Evolutionary conservation across 345 rosid species (phyloP), one percentile per base, ranked within the genome.

Genomic region (Streptanthus diversifolius): DNA sequence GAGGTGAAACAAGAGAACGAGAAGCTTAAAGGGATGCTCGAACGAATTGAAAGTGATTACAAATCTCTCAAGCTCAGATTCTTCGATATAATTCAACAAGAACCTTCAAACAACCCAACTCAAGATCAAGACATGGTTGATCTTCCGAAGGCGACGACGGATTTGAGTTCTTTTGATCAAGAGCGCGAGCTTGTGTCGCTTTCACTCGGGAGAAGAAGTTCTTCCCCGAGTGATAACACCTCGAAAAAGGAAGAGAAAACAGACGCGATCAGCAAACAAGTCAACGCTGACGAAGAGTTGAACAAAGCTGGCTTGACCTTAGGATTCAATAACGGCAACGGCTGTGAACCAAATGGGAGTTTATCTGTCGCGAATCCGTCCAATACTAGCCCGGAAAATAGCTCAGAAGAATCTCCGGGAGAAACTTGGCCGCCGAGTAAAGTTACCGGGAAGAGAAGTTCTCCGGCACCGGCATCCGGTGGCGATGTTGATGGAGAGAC

Each of bases 1-100:
- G 84, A 83, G 53, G 93, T 83, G 66, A 88, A 82, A 45, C 87
- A 86, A 83, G 96, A 92, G 68, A 88, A 88, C 47, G 77, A 84
- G 55, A 86, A 88, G 55, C 79, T 88, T 30, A 92, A 84, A 77
- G 77, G 55, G 71, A 82, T 80, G 84, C 71, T 90, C 12, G 81
- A 83, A 39, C 74, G 73, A 39, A 82, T 88, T 8, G 87, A 85
- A 77, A 82, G 82, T 63, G 92, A 88, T 80, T 88, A 87, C 79
- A 77, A 81, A 45, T 80, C 87, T 51, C 92, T 92, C 3, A 85
- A 85, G 37, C 63, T 75, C n/a, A 79, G 88, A 15, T 84, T 90
- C 79, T 81, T 85, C n/a, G 80, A 83, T 74, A 80, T 88, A 49
- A 74, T 87, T 63, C 81, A 80, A 37, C 77, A 80, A 44, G 86